phyloP scores from a whole-genome alignment of 345 rosid species.

The Excoecaria cochinchinensis region DNA sequence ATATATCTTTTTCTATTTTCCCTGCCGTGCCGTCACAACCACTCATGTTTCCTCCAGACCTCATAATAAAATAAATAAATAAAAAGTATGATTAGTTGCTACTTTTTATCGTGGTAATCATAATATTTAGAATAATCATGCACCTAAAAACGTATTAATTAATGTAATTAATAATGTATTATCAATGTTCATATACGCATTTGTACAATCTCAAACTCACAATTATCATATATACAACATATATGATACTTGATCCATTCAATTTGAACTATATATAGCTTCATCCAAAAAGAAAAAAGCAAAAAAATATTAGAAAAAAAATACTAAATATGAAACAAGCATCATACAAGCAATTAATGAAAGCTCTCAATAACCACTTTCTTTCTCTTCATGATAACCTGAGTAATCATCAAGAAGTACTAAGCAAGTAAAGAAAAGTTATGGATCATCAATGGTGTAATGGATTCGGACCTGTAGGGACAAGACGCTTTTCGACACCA shows the following conservation, averaged over 20 bases:
- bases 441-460: constrained; percentile 66
- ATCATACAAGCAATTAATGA: constrained; percentile 7
- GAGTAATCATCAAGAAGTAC: neutral
- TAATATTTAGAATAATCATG: neutral
- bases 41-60: constrained; percentile 32
- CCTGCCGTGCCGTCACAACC: constrained; percentile 40
- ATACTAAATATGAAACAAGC: neutral
- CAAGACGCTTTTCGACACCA: constrained; percentile 81
- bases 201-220: constrained; percentile 14
- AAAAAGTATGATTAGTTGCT: constrained; percentile 4
- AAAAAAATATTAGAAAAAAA: neutral
- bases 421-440: constrained; percentile 1
- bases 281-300: neutral
- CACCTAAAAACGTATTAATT: constrained; percentile 10
- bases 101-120: constrained; percentile 11
- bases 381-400: constrained; percentile 1
- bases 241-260: constrained; percentile 4
- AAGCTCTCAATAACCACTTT: constrained; percentile 18
- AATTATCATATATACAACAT: constrained; percentile 2
- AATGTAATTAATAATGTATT: no score
- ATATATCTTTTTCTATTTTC: constrained; percentile 14
- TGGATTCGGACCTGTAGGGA: constrained; percentile 91
- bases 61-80: neutral
- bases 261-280: constrained; percentile 2
- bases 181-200: neutral